Conservation (phyloP, 306 rosid species). For the Vigna reflexopilosa region DNA sequence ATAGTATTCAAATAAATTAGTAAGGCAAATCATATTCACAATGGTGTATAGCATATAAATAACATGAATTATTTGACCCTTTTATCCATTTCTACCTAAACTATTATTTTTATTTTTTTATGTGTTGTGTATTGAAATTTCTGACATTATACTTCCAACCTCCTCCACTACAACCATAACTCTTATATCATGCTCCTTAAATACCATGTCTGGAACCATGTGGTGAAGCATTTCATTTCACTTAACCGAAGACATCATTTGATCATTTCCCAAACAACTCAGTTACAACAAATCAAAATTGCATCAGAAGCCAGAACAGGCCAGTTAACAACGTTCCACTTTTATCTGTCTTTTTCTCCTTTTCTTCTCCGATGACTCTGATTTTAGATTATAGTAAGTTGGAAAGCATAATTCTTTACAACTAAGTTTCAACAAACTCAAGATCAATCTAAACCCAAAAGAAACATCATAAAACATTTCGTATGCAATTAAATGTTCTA, state of each 20-base stretch:
- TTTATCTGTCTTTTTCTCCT: constrained; percentile 28
- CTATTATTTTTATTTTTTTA: background rate
- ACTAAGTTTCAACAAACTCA: constrained; percentile 45
- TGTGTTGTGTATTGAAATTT: background rate
- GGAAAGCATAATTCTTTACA: constrained; percentile 46
- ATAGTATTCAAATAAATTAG: too few species aligned
- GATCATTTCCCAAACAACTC: constrained; percentile 43
- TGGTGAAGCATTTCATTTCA: constrained; percentile 16
- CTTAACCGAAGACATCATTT: constrained; percentile 7
- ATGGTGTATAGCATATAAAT: too few species aligned
- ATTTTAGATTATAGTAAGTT: constrained; percentile 33
- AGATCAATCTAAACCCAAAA: constrained; percentile 44
- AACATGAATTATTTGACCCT: background rate
- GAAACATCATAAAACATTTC: constrained; percentile 14
- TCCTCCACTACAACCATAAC: background rate
- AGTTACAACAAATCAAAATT: constrained; percentile 53
- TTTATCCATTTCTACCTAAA: background rate
- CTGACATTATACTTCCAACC: background rate
- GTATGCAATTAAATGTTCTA: background rate
- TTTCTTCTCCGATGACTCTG: background rate
- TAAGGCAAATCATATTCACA: too few species aligned
- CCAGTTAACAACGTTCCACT: constrained; percentile 7
- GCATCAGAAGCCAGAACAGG: constrained; percentile 44
- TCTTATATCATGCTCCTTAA: background rate
- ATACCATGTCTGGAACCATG: constrained; percentile 1